These are phyloP conservation scores for Aspergillus aculeatus DNA, from an alignment of 2,329 filamentous ascomycete genomes.

Conservation along the genomic window DNA sequence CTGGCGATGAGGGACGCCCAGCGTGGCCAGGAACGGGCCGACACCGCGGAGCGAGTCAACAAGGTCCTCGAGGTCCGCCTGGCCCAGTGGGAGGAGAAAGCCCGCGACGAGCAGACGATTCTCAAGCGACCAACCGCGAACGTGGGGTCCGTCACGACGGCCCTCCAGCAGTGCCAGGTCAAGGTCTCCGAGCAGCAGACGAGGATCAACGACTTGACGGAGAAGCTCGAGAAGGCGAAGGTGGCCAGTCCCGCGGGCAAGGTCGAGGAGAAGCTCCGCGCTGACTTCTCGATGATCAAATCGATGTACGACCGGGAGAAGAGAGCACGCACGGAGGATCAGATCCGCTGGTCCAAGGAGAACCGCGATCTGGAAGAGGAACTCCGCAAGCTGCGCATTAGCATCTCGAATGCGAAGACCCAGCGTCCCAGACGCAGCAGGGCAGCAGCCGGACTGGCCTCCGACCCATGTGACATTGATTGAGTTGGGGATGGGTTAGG, in stretches of 20 bases:
- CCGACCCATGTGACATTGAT: not conserved
- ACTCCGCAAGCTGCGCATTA: conserved; percentile 19
- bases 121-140: conserved; percentile 15
- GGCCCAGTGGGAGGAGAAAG: conserved; percentile 4
- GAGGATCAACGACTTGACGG: conserved; percentile 13
- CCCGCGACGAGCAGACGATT: conserved; percentile 8
- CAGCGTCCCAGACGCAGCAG: not conserved
- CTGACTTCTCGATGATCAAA: conserved; percentile 13
- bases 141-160: conserved; percentile 14
- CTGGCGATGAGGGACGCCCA: conserved; percentile 16
- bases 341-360: conserved; percentile 15
- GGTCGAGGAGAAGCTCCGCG: conserved; percentile 6
- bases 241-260: not conserved
- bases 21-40: conserved; percentile 7
- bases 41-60: conserved; percentile 3
- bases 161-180: conserved; percentile 15
- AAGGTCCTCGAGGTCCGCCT: conserved; percentile 16
- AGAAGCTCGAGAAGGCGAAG: conserved; percentile 11
- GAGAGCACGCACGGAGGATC: conserved; percentile 15
- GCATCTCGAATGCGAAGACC: conserved; percentile 15
- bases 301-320: conserved; percentile 14
- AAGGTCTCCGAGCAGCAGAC: conserved; percentile 12
- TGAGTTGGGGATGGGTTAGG: too few species aligned
- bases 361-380: conserved; percentile 17
- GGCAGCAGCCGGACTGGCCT: not conserved